These are phyloP conservation scores for Bruguiera gymnorhiza DNA, from an alignment of 345 rosid genomes.

Conservation along the genomic window DNA sequence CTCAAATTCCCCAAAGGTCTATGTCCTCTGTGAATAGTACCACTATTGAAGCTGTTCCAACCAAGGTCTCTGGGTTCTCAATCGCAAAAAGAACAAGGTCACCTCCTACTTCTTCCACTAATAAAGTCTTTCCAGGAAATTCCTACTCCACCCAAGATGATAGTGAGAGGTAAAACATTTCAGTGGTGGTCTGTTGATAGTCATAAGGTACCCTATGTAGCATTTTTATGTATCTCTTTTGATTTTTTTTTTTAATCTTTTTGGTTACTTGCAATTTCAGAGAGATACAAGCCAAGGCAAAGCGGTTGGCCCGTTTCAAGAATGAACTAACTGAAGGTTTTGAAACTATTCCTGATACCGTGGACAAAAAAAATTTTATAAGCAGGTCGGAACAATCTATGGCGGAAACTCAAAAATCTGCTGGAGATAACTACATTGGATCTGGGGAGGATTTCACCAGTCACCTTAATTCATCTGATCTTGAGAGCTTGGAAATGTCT, in stretches of 20 bases:
- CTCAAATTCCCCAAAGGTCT: constrained; percentile 27
- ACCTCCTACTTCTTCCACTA: constrained; percentile 43
- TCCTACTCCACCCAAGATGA: constrained; percentile 39
- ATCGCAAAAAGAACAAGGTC: constrained; percentile 71
- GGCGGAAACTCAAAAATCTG: constrained; percentile 30
- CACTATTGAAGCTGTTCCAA: constrained; percentile 24
- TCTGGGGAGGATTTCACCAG: constrained; percentile 35
- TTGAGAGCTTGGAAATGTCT: constrained; percentile 50
- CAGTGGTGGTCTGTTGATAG: background rate
- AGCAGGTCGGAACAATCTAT: constrained; percentile 32
- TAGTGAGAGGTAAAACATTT: constrained; percentile 57
- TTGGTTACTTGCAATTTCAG: constrained; percentile 35
- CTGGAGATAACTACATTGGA: constrained; percentile 26
- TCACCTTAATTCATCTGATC: constrained; percentile 39
- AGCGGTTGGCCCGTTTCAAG: constrained; percentile 78
- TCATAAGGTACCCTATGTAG: background rate
- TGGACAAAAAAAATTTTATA: constrained; percentile 36
- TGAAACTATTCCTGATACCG: constrained; percentile 34
- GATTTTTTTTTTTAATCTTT: background rate
- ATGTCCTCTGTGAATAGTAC: constrained; percentile 14
- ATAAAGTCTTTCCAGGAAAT: constrained; percentile 45
- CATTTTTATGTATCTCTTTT: background rate
- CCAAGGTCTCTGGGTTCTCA: constrained; percentile 25
- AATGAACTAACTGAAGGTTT: constrained; percentile 53
- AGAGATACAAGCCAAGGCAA: constrained; percentile 83